Evolutionary conservation across 306 rosid genomes (phyloP).

Genomic region (Rosa lucieae): DNA sequence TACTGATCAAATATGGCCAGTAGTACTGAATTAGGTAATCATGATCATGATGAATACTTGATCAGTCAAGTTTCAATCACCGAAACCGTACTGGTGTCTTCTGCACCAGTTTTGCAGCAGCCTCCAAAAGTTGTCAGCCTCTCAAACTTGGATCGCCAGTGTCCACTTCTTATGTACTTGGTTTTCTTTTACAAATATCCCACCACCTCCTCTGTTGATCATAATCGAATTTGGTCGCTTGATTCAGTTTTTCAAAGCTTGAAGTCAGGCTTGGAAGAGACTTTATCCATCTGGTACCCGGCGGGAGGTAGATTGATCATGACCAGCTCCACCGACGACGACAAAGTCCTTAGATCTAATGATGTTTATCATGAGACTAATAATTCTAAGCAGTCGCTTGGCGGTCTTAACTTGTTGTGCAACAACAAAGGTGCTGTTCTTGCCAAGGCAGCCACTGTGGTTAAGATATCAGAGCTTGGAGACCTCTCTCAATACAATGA

Average conservation of each 20-base stretch:
- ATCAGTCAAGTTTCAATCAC: conserved; percentile 43
- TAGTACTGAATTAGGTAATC: neutral
- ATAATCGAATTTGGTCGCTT: conserved; percentile 25
- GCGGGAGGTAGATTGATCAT: conserved; percentile 61
- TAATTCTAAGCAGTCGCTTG: neutral
- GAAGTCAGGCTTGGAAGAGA: conserved; percentile 64
- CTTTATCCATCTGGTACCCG: conserved; percentile 59
- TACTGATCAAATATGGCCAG: neutral
- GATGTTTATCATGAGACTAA: neutral
- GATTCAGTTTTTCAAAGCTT: conserved; percentile 47
- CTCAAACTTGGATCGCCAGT: conserved; percentile 79
- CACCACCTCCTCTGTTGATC: neutral
- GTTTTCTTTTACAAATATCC: conserved; percentile 52
- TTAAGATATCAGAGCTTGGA: conserved; percentile 53
- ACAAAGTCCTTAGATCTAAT: neutral
- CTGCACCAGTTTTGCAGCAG: conserved; percentile 35
- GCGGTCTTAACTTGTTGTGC: conserved; percentile 49
- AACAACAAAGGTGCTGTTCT: conserved; percentile 66
- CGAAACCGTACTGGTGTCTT: conserved; percentile 46
- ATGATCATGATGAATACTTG: conserved; percentile 26
- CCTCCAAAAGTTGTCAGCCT: conserved; percentile 47
- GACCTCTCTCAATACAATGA: conserved; percentile 59
- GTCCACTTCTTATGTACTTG: conserved; percentile 63
- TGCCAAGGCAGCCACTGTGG: conserved; percentile 41
- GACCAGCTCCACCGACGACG: conserved; percentile 8